phyloP scores from a whole-genome alignment of 352 stramenopile species.

The Pythium guiyangense region DNA sequence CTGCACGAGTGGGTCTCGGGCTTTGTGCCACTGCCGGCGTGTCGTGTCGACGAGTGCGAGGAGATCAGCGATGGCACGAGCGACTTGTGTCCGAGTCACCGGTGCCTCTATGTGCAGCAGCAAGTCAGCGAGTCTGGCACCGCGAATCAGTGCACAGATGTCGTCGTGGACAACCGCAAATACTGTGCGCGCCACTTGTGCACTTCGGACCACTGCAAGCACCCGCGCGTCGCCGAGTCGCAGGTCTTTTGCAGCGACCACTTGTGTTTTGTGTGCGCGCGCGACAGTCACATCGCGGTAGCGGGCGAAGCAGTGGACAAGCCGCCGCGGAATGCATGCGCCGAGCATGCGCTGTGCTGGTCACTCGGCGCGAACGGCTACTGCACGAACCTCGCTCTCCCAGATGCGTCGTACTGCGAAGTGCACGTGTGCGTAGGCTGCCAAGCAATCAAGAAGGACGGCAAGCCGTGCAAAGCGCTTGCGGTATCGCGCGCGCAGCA shows the following conservation, averaged over 20 bases:
- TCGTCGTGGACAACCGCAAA: slow-evolving; percentile 20
- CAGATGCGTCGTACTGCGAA: slow-evolving; percentile 38
- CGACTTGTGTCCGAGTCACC: slow-evolving; percentile 22
- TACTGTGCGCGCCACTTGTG: slow-evolving; percentile 53
- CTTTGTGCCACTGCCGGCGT: slow-evolving; percentile 40
- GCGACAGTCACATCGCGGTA: slow-evolving; percentile 6
- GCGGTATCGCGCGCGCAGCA: slow-evolving; percentile 24
- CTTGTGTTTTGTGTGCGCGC: slow-evolving; percentile 56
- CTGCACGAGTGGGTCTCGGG: slow-evolving; percentile 54
- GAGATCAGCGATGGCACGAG: slow-evolving; percentile 23
- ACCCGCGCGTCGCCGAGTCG: slow-evolving; percentile 16
- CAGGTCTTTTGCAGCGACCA: slow-evolving; percentile 48
- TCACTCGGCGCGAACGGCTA: slow-evolving; percentile 16
- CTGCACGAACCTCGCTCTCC: slow-evolving; percentile 33
- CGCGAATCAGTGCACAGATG: slow-evolving; percentile 18
- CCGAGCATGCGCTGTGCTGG: slow-evolving; percentile 50
- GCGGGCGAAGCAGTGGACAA: slow-evolving; percentile 23
- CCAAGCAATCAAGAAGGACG: slow-evolving; percentile 21
- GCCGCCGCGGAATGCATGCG: slow-evolving; percentile 52
- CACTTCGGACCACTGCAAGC: slow-evolving; percentile 29
- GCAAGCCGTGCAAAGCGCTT: slow-evolving; percentile 25
- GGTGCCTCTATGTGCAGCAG: slow-evolving; percentile 12
- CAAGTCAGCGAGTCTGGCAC: neutral
- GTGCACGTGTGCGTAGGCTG: slow-evolving; percentile 16
- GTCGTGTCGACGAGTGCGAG: slow-evolving; percentile 23